A percentile compares a stretch with the other conserved stretches of the same genome.
phyloP scores from a whole-genome alignment of 495 filamentous ascomycete species.

The Xylaria grammica region DNA sequence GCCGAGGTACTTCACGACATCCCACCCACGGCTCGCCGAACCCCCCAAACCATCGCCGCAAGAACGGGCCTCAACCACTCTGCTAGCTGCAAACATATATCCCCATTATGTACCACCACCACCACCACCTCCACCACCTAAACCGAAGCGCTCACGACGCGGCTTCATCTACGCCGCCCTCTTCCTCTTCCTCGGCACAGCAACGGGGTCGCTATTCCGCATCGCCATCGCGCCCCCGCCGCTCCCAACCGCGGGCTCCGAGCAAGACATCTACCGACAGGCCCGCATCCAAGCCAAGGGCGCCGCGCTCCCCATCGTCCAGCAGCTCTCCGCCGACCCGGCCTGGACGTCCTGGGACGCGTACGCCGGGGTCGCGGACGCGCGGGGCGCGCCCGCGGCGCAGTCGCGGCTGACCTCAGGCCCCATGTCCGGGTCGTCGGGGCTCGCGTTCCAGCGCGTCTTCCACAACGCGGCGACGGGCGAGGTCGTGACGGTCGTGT shows the following conservation, averaged over 20 bases:
- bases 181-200: constrained; percentile 46
- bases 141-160: constrained; percentile 17
- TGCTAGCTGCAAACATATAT: neutral
- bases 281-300: constrained; percentile 39
- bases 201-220: constrained; percentile 38
- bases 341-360: constrained; percentile 60
- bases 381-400: neutral
- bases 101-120: neutral
- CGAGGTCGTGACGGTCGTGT: constrained; percentile 59
- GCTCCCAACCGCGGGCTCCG: constrained; percentile 36
- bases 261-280: constrained; percentile 38
- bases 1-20: constrained; percentile 23
- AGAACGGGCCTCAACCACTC: neutral
- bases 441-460: constrained; percentile 57
- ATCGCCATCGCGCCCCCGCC: constrained; percentile 44
- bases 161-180: constrained; percentile 34
- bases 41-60: constrained; percentile 20
- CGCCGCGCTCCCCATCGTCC: constrained; percentile 57
- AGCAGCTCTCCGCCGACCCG: constrained; percentile 57
- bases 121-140: neutral
- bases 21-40: constrained; percentile 18
- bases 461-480: constrained; percentile 47
- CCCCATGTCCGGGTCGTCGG: constrained; percentile 46
- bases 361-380: constrained; percentile 53
- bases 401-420: constrained; percentile 50